phyloP scores from a whole-genome alignment of 2,329 filamentous ascomycete genomes.

The Beauveria sp. region DNA sequence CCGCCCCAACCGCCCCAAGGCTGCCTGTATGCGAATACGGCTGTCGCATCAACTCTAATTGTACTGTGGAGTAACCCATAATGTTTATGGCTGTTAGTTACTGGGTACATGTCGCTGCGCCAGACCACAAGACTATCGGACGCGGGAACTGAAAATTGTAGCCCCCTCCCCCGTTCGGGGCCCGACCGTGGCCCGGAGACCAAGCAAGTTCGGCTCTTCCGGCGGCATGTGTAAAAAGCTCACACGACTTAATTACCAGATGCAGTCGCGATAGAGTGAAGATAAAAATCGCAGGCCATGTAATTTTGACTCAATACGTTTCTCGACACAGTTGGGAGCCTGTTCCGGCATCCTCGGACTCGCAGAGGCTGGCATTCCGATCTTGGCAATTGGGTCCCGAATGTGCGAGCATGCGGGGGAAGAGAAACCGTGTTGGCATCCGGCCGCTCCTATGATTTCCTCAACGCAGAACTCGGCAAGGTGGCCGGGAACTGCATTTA shows the following conservation, averaged over 20 bases:
- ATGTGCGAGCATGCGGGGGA: background rate
- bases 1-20: background rate
- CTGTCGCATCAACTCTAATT: background rate
- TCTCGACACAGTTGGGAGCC: background rate
- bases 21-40: background rate
- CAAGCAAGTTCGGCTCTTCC: background rate
- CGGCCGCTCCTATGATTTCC: too few relatives aligned
- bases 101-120: background rate
- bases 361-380: background rate
- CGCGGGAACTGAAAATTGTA: slow-evolving; percentile 5
- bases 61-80: background rate
- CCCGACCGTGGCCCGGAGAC: background rate
- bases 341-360: background rate
- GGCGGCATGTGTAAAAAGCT: background rate
- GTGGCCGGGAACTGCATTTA: too few relatives aligned
- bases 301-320: too few relatives aligned
- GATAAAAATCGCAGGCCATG: background rate
- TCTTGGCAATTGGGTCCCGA: background rate
- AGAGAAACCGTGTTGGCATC: too few relatives aligned
- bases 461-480: too few relatives aligned
- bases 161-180: background rate
- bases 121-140: background rate
- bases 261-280: background rate
- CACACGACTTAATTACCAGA: background rate
- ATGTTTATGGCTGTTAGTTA: too few relatives aligned